Evolutionary conservation across 2,329 filamentous ascomycete genomes (phyloP).

Genomic region (Passalora sequoiae): DNA sequence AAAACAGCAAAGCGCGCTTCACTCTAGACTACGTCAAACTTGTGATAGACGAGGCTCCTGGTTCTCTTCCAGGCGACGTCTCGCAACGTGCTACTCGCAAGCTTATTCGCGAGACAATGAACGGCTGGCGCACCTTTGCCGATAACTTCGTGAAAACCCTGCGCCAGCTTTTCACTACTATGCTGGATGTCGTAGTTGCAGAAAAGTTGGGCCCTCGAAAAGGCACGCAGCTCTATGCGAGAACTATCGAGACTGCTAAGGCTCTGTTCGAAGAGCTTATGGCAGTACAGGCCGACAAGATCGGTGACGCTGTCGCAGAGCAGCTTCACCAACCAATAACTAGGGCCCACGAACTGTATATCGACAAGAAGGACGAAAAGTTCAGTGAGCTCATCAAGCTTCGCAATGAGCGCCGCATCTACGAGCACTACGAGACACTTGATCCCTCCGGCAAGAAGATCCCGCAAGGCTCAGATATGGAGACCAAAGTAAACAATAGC

Average conservation of each 20-base stretch:
- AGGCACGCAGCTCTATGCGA: conserved; percentile 29
- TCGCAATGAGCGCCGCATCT: conserved; percentile 27
- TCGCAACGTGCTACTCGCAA: neutral
- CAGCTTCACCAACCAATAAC: conserved; percentile 37
- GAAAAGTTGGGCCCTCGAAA: conserved; percentile 30
- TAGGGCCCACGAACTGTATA: conserved; percentile 25
- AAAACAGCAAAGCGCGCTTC: neutral
- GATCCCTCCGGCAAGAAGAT: conserved; percentile 20
- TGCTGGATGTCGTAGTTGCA: conserved; percentile 17
- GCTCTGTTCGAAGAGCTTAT: conserved; percentile 29
- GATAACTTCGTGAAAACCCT: conserved; percentile 27
- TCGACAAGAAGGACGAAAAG: conserved; percentile 18
- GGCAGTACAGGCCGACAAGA: conserved; percentile 24
- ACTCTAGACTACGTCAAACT: neutral
- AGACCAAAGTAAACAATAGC: conserved; percentile 29
- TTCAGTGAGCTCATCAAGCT: conserved; percentile 24
- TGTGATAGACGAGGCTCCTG: neutral
- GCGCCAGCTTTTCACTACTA: conserved; percentile 21
- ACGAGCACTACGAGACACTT: conserved; percentile 27
- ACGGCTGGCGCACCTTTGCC: neutral
- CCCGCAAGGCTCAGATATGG: conserved; percentile 22
- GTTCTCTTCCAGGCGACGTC: neutral
- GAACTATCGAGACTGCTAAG: conserved; percentile 26
- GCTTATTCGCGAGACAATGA: neutral
- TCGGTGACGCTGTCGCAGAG: conserved; percentile 26